Evolutionary conservation across 2,329 filamentous ascomycete species (phyloP), one percentile per base, ranked within the genome.

Genomic region (Fusarium beomiforme): DNA sequence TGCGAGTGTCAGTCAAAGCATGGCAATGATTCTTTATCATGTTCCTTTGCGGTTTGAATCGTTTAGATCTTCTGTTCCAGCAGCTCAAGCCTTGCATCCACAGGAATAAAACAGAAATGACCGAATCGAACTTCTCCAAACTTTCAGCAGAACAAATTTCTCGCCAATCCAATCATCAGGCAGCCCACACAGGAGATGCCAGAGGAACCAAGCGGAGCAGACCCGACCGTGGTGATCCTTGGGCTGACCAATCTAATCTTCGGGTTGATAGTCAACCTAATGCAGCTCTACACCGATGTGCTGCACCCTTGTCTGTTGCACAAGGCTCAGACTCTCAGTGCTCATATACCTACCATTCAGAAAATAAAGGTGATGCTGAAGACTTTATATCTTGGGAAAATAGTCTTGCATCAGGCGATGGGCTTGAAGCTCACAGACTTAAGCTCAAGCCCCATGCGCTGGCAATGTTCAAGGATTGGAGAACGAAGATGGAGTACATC

Each of bases 101-200:
- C 16, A 16, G 21, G 23, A 44, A 6, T 4, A 26, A 19, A 12
- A 7, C 4, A 3, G 23, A 44, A 26, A 44, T 44, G 16, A 3
- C 8, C 5, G 1, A 26, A 26, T 12, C 42, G 0, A 17, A 14
- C 0, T 9, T 7, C 12, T 44, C 23, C 42, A 11, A n/a, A 0
- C 0, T 29, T 29, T 7, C 26, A 29, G 26, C 10, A 29, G 26
- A 34, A 7, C 33, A 19, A 9, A 11, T 19, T 11, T 0, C 9
- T 23, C 19, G 26, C 16, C 23, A 44, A 19, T 3, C 42, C 24
- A 26, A 3, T 12, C 16, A 11, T 13, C n/a, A 5, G 11, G 17
- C 36, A 19, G 10, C 36, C 9, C 17, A 21, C 39, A 9, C n/a
- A 21, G 21, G 14, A 42, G 39, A 42, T 29, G 26, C 26, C 26